phyloP scores from a whole-genome alignment of 1,284 basidiomycete species.

The Melampsora abietis-canadensis region DNA sequence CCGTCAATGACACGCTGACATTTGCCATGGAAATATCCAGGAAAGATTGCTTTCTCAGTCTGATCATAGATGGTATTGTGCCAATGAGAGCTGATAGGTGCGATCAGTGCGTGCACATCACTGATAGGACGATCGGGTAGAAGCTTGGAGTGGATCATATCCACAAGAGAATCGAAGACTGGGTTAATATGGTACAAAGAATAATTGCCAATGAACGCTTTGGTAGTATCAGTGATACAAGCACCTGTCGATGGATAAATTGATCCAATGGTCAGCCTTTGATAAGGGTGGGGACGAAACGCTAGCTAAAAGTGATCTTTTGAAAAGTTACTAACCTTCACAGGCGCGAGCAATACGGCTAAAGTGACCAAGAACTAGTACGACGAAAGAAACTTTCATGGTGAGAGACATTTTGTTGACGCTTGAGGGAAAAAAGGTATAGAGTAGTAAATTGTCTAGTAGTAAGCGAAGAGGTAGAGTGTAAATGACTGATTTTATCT shows the following conservation, averaged over 20 bases:
- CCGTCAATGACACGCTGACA: constrained; percentile 60
- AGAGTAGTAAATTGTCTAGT: no score
- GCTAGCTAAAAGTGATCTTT: neutral
- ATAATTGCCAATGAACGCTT: constrained; percentile 61
- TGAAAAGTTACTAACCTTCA: neutral
- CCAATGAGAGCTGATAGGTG: constrained; percentile 59
- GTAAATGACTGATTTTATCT: no score
- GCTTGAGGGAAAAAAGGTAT: no score
- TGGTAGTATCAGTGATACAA: constrained; percentile 63
- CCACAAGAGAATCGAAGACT: constrained; percentile 54
- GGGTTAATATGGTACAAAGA: constrained; percentile 44
- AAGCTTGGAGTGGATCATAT: constrained; percentile 56
- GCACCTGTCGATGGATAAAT: constrained; percentile 55
- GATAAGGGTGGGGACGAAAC: neutral
- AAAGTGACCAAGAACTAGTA: neutral
- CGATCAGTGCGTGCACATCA: constrained; percentile 57
- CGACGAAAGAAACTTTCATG: neutral
- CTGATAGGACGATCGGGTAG: constrained; percentile 22
- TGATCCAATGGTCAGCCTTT: neutral
- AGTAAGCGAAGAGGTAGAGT: no score
- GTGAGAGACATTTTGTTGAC: no score
- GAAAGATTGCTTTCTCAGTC: constrained; percentile 62
- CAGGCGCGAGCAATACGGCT: neutral
- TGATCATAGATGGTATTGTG: constrained; percentile 56
- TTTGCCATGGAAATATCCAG: constrained; percentile 69